A percentile compares a stretch with the other conserved stretches of the same genome.
These are phyloP conservation scores for Pseudocercospora vitis DNA, from an alignment of 2,329 filamentous ascomycete genomes.

Conservation along the genomic window DNA sequence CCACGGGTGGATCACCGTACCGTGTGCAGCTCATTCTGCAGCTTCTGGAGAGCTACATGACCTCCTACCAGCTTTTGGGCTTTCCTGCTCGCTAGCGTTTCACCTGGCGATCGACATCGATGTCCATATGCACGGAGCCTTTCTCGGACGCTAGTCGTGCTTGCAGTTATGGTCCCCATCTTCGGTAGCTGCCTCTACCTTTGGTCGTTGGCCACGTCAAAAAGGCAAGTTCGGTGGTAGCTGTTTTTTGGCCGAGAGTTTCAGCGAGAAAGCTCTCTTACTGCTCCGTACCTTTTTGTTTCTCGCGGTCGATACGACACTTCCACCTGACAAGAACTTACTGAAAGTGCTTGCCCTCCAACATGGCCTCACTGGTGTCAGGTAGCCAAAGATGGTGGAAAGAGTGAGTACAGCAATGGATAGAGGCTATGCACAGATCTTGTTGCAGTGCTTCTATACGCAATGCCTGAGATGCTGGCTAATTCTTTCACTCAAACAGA, in stretches of 20 bases:
- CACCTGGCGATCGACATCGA: constrained; percentile 2
- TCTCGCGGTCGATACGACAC: not conserved
- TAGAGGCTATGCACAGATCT: no score
- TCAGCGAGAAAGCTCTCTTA: not conserved
- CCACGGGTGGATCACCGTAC: no score
- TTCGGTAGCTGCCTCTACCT: not conserved
- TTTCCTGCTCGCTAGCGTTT: not conserved
- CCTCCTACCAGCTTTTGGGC: not conserved
- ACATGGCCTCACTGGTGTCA: constrained; percentile 13
- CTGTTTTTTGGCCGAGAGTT: no score
- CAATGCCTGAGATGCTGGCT: no score
- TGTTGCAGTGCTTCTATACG: no score
- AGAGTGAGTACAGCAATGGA: no score
- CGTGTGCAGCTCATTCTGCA: no score
- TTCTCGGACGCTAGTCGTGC: not conserved
- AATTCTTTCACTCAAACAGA: no score
- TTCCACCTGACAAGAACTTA: constrained; percentile 18
- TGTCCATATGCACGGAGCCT: not conserved
- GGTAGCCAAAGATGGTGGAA: constrained; percentile 39
- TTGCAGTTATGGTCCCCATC: no score
- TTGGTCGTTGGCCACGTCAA: not conserved
- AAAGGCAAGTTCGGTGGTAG: not conserved
- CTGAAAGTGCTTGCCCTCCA: constrained; percentile 43
- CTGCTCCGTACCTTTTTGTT: not conserved
- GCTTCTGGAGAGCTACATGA: not conserved